Percentiles rank a stretch among this genome's conserved stretches.
phyloP scores from a whole-genome alignment of 2,329 filamentous ascomycete genomes.

The Fusarium sp. region DNA sequence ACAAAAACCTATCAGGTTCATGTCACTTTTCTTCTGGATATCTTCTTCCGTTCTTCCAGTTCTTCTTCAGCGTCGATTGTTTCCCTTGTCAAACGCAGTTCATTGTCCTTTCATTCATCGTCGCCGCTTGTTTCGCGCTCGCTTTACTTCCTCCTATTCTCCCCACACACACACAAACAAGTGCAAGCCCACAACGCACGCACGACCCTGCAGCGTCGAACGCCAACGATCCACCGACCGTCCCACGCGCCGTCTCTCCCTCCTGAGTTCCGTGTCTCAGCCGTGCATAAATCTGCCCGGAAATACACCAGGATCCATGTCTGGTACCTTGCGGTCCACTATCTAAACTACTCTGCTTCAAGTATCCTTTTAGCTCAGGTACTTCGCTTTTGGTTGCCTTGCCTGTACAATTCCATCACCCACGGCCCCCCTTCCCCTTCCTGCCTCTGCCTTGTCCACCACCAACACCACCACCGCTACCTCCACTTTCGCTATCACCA shows the following conservation, averaged over 20 bases:
- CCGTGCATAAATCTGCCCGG: slow-evolving; percentile 42
- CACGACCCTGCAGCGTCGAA: slow-evolving; percentile 35
- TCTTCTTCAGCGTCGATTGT: slow-evolving; percentile 15
- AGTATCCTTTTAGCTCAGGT: slow-evolving; percentile 29
- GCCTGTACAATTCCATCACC: slow-evolving; percentile 34
- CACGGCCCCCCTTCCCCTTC: slow-evolving; percentile 32
- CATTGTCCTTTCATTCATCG: slow-evolving; percentile 11
- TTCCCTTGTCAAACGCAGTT: background rate
- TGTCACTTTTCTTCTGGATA: slow-evolving; percentile 8
- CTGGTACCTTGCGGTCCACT: slow-evolving; percentile 29
- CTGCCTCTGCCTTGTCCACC: slow-evolving; percentile 26
- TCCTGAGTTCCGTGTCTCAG: slow-evolving; percentile 45
- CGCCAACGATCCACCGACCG: slow-evolving; percentile 41
- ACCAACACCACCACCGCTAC: slow-evolving; percentile 23
- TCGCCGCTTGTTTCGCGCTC: slow-evolving; percentile 28
- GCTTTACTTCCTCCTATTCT: slow-evolving; percentile 13
- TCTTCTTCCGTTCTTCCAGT: slow-evolving; percentile 4
- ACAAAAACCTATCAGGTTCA: background rate
- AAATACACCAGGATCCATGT: slow-evolving; percentile 27
- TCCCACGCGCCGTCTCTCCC: slow-evolving; percentile 42
- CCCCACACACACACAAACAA: slow-evolving; percentile 28
- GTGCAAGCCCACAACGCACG: slow-evolving; percentile 27
- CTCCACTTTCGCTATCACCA: slow-evolving; percentile 36
- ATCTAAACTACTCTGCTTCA: slow-evolving; percentile 18
- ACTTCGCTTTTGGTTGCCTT: slow-evolving; percentile 25